Base-by-base conservation (phyloP, 768 basidiomycete genomes). In the Dacryopinax spathularia region DNA sequence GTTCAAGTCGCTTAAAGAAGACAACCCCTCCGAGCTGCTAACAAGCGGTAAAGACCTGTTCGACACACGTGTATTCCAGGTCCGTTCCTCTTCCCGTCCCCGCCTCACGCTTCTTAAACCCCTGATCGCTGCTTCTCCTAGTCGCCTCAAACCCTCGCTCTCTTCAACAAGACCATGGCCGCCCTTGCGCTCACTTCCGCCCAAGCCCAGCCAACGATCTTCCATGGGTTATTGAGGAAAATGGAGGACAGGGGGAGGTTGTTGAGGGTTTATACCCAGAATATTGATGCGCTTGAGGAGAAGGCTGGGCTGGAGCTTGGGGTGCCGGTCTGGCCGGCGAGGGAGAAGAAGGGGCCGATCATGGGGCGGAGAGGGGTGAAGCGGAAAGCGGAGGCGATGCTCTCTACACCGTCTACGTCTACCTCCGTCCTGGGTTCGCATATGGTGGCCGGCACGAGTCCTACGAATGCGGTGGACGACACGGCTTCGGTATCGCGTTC, bases 141-240 rank as follows among this genome's bases (percentile, higher is more conserved):
- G 88, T 86, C 83, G 61, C 89, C 85, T 72, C 79, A 81, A 67
- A 88, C 82, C 25, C 91, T 88, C 5, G 80, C 84, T 29, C 75
- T 87, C 33, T 94, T 88, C 73, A 91, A 86, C 74, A 88, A 88
- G 72, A 92, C 92, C 91, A 90, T 94, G 66, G 89, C 88, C 35
- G 84, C 83, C 63, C 78, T 95, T 7, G 87, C 88, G 34, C 80
- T 81, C 66, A 77, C 91, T 27, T 86, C 91, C 0, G 77, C 82
- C 62, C 77, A 80, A 2, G 89, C 91, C 16, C 70, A 79, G 65
- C 91, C 92, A 7, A 93, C 92, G 2, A 77, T 84, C 0, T 94
- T 94, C 69, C 92, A 95, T 71, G 74, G 79, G 12, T 75, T 89
- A 27, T 82, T 95, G 33, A 86, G 85, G 41, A 70, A 79, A 33